Percentiles rank a stretch among this genome's conserved stretches.
These are phyloP conservation scores for Medicago arabica DNA, from an alignment of 306 rosid species.

Conservation along the genomic window DNA sequence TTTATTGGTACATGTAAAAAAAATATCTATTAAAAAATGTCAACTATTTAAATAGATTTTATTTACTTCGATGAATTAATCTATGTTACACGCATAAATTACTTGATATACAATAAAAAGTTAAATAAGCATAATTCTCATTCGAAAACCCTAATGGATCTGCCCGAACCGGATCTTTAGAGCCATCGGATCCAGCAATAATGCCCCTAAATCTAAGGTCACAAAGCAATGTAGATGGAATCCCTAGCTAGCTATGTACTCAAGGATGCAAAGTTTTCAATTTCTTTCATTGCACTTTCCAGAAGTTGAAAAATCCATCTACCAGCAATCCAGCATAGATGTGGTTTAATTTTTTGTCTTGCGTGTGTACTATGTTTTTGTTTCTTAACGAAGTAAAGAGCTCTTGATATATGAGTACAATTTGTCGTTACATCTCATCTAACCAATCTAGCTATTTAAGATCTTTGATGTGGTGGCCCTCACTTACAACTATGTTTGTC, in stretches of 20 bases:
- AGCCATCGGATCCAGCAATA: no score
- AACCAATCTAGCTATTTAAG: constrained; percentile 36
- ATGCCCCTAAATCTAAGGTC: not conserved
- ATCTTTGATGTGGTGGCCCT: constrained; percentile 17
- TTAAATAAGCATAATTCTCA: no score
- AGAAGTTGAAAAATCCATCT: not conserved
- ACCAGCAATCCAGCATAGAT: not conserved
- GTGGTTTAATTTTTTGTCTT: constrained; percentile 2
- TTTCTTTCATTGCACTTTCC: constrained; percentile 4
- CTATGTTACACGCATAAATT: no score
- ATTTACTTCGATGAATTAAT: not conserved
- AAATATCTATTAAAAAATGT: no score
- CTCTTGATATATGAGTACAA: not conserved
- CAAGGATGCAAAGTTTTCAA: not conserved
- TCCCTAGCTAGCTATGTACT: not conserved
- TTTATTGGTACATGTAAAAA: no score
- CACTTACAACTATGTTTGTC: not conserved
- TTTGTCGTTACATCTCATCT: constrained; percentile 17
- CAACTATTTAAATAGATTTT: not conserved
- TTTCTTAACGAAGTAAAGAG: not conserved
- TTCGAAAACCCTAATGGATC: no score
- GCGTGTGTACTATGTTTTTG: constrained; percentile 1
- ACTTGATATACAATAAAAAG: no score
- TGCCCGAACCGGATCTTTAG: no score
- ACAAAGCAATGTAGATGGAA: not conserved